Evolutionary conservation across 2,329 filamentous ascomycete genomes (phyloP), one percentile per base, ranked within the genome.

Genomic region (Stachybotrys echinatus): DNA sequence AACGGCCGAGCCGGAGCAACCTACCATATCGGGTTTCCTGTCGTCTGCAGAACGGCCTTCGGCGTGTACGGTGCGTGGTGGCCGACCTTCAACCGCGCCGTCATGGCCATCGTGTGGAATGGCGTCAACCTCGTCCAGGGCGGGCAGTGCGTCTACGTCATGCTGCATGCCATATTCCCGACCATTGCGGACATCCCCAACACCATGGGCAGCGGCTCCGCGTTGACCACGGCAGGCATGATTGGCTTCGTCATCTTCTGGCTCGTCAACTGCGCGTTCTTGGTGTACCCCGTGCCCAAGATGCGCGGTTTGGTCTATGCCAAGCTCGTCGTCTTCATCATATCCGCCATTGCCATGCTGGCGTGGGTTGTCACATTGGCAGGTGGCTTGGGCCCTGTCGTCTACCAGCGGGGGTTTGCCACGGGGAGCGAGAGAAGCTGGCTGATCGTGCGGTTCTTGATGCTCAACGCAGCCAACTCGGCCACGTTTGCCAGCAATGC

Each of bases 71-170:
- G 73, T 21, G 70, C 70, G 0, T 66, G 67, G 57, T 76, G 73
- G 71, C 72, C 72, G 2, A 65, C 63, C 5, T 67, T 71, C 49
- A 72, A 71, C 50, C 62, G 73, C 18, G 72, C 70, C 6, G 66
- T 71, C 14, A 73, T 74, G 69, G 64, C 71, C 2, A 69, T 73
- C 47, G 70, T 75, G 5, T 75, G 71, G 71, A 72, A 71, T 43
- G 71, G 71, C 2, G 69, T 74, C 2, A 73, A 71, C 42, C 58
- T 60, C 0, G 65, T 67, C 0, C 65, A 68, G 44, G 68, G 68
- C 4, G 67, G 60, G 0, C 57, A 63, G 50, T 63, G 62, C 40
- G 52, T 62, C 47, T 62, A 64, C 12, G 58, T 55, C 12, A 69
- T 74, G 56, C 60, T 75, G 3, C 50, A 73, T 51, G 65, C 72